Percentiles rank a stretch among this genome's conserved stretches.
Conservation (phyloP, 2,329 filamentous ascomycete genomes). For the Orbilia javanica region DNA sequence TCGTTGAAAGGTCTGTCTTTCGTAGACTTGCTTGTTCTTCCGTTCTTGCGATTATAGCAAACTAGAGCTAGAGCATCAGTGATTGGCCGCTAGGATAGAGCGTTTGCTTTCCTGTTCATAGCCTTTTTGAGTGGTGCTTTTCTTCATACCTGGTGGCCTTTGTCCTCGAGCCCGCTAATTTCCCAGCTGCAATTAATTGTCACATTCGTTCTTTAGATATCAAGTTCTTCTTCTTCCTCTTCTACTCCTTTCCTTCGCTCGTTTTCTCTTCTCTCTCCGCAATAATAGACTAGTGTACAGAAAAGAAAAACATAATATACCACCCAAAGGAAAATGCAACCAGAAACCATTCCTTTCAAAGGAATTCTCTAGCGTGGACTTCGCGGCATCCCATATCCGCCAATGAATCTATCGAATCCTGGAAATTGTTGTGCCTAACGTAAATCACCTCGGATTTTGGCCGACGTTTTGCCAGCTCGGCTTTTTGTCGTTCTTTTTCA, state of each 20-base stretch:
- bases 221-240: neutral
- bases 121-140: slow-evolving; percentile 10
- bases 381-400: slow-evolving; percentile 24
- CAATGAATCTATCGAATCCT: slow-evolving; percentile 48
- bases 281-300: slow-evolving; percentile 40
- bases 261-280: neutral
- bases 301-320: slow-evolving; percentile 3
- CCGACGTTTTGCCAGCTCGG: slow-evolving; percentile 25
- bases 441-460: slow-evolving; percentile 43
- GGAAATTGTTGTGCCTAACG: slow-evolving; percentile 16
- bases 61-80: slow-evolving; percentile 38
- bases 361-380: slow-evolving; percentile 45
- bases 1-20: neutral
- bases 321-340: slow-evolving; percentile 7
- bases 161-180: neutral
- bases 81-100: slow-evolving; percentile 25
- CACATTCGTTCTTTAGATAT: slow-evolving; percentile 16
- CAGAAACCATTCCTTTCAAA: slow-evolving; percentile 18
- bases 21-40: slow-evolving; percentile 17
- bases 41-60: slow-evolving; percentile 15
- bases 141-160: slow-evolving; percentile 45
- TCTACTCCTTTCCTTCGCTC: neutral
- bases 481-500: slow-evolving; percentile 32
- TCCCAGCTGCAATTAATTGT: slow-evolving; percentile 12
- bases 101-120: slow-evolving; percentile 29